Percentiles rank a stretch among this genome's conserved stretches.
phyloP scores from a whole-genome alignment of 2,329 filamentous ascomycete genomes.

The Pseudocercospora eumusae region DNA sequence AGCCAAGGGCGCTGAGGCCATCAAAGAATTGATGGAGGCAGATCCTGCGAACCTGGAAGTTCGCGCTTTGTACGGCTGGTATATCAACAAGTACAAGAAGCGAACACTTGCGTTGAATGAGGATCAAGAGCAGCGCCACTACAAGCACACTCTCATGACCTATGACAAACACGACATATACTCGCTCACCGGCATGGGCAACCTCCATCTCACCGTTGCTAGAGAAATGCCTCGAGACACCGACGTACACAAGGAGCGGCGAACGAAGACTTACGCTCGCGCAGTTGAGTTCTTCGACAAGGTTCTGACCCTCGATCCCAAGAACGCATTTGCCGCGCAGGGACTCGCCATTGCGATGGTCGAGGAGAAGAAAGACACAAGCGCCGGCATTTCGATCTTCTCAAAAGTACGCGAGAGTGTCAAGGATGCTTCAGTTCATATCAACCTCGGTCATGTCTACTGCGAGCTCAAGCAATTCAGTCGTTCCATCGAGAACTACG shows the following conservation, averaged over 20 bases:
- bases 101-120: constrained; percentile 77
- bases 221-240: constrained; percentile 92
- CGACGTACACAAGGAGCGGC: constrained; percentile 87
- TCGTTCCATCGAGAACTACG: constrained; percentile 92
- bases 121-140: constrained; percentile 88
- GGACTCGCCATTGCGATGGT: constrained; percentile 91
- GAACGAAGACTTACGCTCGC: constrained; percentile 80
- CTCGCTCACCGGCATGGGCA: constrained; percentile 94
- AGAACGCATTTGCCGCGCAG: constrained; percentile 94
- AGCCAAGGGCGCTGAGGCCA: constrained; percentile 79
- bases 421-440: constrained; percentile 78
- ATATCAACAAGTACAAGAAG: constrained; percentile 85
- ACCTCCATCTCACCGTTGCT: constrained; percentile 82
- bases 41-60: constrained; percentile 87
- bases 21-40: constrained; percentile 81
- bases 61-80: constrained; percentile 92
- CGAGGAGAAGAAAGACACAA: constrained; percentile 90
- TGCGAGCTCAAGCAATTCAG: constrained; percentile 86
- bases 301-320: constrained; percentile 87
- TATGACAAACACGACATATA: constrained; percentile 99
- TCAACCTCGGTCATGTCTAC: constrained; percentile 93
- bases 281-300: constrained; percentile 99
- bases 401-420: constrained; percentile 87
- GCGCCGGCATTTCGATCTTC: constrained; percentile 80
- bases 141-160: constrained; percentile 92